A percentile compares a stretch with the other conserved stretches of the same genome.
Conservation (phyloP, 2,329 filamentous ascomycete genomes). For the Colletotrichum cuscutae region DNA sequence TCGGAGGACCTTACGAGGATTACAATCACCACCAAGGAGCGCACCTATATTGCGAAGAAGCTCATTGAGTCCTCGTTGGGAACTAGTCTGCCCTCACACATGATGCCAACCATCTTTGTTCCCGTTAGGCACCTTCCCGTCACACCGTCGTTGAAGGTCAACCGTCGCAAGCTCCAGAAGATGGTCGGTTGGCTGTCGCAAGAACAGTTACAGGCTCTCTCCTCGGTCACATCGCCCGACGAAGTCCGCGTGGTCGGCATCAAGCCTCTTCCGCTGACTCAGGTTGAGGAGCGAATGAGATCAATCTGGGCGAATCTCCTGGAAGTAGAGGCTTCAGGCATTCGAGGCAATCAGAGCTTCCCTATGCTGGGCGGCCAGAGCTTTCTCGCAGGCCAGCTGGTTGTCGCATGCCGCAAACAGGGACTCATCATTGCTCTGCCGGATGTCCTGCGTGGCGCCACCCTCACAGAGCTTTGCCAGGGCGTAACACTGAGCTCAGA, state of each 20-base stretch:
- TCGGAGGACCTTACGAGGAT: constrained; percentile 51
- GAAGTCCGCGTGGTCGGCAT: constrained; percentile 48
- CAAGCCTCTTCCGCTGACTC: constrained; percentile 59
- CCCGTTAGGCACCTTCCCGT: constrained; percentile 60
- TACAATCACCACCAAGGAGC: constrained; percentile 52
- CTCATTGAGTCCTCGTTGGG: constrained; percentile 55
- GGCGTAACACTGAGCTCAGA: constrained; percentile 38
- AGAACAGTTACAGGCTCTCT: constrained; percentile 55
- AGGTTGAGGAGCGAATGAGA: constrained; percentile 58
- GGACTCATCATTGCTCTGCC: constrained; percentile 53
- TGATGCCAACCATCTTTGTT: constrained; percentile 60
- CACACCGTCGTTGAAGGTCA: constrained; percentile 61
- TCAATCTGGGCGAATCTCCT: constrained; percentile 59
- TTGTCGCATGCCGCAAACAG: constrained; percentile 55
- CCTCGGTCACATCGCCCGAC: constrained; percentile 48
- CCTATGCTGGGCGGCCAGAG: constrained; percentile 58
- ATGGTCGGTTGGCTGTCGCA: constrained; percentile 54
- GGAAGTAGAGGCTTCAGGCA: constrained; percentile 48
- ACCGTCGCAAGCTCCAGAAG: constrained; percentile 58
- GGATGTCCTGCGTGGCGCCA: constrained; percentile 53
- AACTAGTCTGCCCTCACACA: constrained; percentile 49
- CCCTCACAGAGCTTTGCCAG: constrained; percentile 58
- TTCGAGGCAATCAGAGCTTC: constrained; percentile 57
- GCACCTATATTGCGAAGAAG: constrained; percentile 54
- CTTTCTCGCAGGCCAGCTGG: constrained; percentile 55